Percentiles rank a stretch among this genome's conserved stretches.
Evolutionary conservation across 495 filamentous ascomycete genomes (phyloP).

Genomic region (Penicillium silybi): DNA sequence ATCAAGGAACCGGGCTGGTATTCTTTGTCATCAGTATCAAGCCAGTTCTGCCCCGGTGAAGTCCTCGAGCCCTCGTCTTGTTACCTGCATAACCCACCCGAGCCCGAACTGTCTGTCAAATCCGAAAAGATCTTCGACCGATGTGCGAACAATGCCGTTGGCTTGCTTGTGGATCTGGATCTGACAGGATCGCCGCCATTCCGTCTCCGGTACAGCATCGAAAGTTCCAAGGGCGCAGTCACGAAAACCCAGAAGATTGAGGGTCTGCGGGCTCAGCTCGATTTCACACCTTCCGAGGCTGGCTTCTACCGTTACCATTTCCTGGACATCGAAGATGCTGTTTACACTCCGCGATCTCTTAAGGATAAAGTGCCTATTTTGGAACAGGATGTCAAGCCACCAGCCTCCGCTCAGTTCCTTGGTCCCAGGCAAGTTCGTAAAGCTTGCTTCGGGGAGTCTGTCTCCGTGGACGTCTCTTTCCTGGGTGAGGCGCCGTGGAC

Average conservation of each 20-base stretch:
- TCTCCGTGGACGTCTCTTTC: constrained; percentile 67
- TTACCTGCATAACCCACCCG: constrained; percentile 81
- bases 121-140: constrained; percentile 84
- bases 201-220: constrained; percentile 65
- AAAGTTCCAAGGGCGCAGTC: constrained; percentile 53
- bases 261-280: constrained; percentile 71
- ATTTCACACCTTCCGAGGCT: constrained; percentile 75
- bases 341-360: constrained; percentile 58
- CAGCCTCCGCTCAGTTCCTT: constrained; percentile 73
- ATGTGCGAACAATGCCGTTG: constrained; percentile 89
- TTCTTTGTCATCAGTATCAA: constrained; percentile 70
- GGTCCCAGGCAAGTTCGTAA: constrained; percentile 48
- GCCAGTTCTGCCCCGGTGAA: constrained; percentile 78
- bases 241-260: constrained; percentile 50
- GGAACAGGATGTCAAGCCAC: constrained; percentile 88
- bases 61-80: constrained; percentile 89
- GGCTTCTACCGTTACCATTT: constrained; percentile 88
- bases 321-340: constrained; percentile 68
- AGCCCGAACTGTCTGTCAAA: constrained; percentile 70
- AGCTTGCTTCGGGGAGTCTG: constrained; percentile 77
- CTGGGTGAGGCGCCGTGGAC: constrained; percentile 80
- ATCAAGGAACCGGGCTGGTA: constrained; percentile 84
- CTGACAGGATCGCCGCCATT: constrained; percentile 90
- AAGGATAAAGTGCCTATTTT: constrained; percentile 55
- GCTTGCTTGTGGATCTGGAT: constrained; percentile 80